Base-by-base conservation (phyloP, 495 filamentous ascomycete species). In the Talaromyces wortmannii region DNA sequence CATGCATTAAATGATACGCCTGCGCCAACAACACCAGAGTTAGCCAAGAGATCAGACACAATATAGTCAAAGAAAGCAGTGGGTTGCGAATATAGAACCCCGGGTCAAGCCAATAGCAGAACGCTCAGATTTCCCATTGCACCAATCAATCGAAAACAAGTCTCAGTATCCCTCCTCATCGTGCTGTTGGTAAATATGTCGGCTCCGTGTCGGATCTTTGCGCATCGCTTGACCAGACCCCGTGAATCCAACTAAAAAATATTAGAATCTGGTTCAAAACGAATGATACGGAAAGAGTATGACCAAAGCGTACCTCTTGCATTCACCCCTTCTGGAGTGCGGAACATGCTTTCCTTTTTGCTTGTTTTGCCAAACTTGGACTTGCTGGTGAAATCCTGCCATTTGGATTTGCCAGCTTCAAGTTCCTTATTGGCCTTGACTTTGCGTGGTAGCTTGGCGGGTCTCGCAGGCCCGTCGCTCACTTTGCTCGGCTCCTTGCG, bases 331-430 rank as follows among this genome's bases (percentile, higher is more conserved):
- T 95, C 90, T 0, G 88, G 89, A 2, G 92, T 96, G 29, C 95
- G 82, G 63, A 98, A 98, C 94, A 97, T 96, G 73, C 89, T 95
- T 13, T 97, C 91, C 76, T 96, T 96, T 73, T 89, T 91, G 7
- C 68, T 65, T 54, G 72, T 59, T 68, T 89, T 91, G 47, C 83
- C 87, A 42, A 83, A 74, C 64, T 90, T 91, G 16, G 88, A 86
- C 73, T 92, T 95, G 60, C 75, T 76, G 42, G 81, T 84, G 66
- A 95, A 98, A 61, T 92, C 87, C 69, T 97, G 86, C 94, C 94
- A 98, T 63, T 94, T 96, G 60, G 78, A 90, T 77, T 96, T 96
- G 59, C 87, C 86, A 58, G 81, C 87, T 72, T 96, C 91, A 10
- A 98, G 77, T 65, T 92, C 90, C 67, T 90, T 90, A 32, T 82